Conservation (phyloP, 768 basidiomycete genomes). For the Kwoniella botswanensis region DNA sequence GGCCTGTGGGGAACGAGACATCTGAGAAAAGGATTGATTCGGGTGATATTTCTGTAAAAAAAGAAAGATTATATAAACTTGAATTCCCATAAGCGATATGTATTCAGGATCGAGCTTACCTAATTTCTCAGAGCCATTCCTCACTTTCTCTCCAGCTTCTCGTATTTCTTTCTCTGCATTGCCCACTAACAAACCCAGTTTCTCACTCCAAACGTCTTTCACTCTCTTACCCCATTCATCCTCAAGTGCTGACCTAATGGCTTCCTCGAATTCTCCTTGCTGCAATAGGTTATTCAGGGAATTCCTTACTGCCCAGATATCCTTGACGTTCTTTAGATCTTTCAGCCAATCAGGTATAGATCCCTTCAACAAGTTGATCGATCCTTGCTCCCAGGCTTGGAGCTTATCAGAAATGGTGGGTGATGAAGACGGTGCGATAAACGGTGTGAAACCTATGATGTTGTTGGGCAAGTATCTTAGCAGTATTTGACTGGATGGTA, state of each 20-base stretch:
- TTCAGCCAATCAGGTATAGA: constrained; percentile 41
- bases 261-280: constrained; percentile 27
- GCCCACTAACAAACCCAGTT: constrained; percentile 29
- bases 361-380: constrained; percentile 28
- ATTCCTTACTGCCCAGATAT: constrained; percentile 41
- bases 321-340: constrained; percentile 27
- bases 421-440: constrained; percentile 72
- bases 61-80: not conserved
- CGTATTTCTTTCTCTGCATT: constrained; percentile 21
- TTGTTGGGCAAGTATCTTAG: constrained; percentile 70
- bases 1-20: constrained; percentile 39
- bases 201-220: constrained; percentile 37
- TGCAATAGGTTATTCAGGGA: constrained; percentile 17
- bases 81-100: not conserved
- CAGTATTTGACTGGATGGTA: constrained; percentile 84
- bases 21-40: constrained; percentile 42
- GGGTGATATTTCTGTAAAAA: constrained; percentile 19
- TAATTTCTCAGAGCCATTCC: constrained; percentile 12
- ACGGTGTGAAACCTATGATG: constrained; percentile 81
- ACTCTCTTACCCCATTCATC: constrained; percentile 38
- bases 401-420: constrained; percentile 58
- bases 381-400: constrained; percentile 29
- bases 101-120: constrained; percentile 14
- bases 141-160: constrained; percentile 19
- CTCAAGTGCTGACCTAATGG: constrained; percentile 36